Base-by-base conservation (phyloP, 1,284 basidiomycete genomes). In the Fistulina hepatica region DNA sequence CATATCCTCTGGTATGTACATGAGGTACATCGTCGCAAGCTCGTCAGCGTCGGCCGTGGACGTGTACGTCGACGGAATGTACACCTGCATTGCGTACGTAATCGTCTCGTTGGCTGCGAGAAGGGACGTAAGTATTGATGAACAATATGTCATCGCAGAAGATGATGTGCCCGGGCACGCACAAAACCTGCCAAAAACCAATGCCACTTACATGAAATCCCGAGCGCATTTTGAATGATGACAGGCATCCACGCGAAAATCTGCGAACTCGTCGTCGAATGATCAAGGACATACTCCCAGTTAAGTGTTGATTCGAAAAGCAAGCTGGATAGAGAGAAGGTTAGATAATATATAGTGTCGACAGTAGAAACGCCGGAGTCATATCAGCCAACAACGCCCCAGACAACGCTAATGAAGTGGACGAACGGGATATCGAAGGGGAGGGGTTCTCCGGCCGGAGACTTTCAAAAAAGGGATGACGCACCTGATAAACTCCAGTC, bases 251-350 rank as follows among this genome's bases (percentile, higher is more conserved):
- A 74, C 2, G 65, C 67, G 46, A 86, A 80, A 32, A 88, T 64
- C 57, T 86, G 78, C 34, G 63, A 69, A 8, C 67, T 62, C 4
- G 73, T 62, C 21, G 69, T 54, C 6, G 53, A 31, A 44, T 59
- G 67, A 5, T 36, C 40, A n/a, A 67, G 66, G 3, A 85, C 79
- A 44, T 75, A 82, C 1, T 50, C 27, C 82, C 82, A 88, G 41
- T 67, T 68, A 38, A 86, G 58, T 9, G 55, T 60, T 0, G 37
- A 27, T 35, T 71, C 65, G 55, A 81, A 81, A 48, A 81, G 48
- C 32, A 46, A 21, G 13, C 42, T 44, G 21, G 44, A 38, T 40
- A 44, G 44, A 32, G 37, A 35, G 40, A 40, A 46, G 21, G 85
- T 48, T 36, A n/a, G n/a, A n/a, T n/a, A n/a, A n/a, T n/a, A n/a